Base-by-base conservation (phyloP, 2,329 filamentous ascomycete genomes). In the Pezicula neosporulosa region DNA sequence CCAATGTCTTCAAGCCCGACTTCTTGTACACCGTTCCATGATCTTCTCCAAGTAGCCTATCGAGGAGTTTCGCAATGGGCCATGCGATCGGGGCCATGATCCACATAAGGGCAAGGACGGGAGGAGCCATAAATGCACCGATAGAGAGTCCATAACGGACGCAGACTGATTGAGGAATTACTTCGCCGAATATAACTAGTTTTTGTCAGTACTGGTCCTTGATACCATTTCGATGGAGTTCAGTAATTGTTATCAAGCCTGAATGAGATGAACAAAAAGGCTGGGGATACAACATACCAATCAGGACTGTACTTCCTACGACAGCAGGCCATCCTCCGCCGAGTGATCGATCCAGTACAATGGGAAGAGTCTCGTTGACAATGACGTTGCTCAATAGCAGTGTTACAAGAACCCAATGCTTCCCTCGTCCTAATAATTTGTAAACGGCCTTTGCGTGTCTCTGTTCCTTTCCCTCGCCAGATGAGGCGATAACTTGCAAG, bases 11-110 rank as follows among this genome's bases (percentile, higher is more conserved):
- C 61, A 99, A 74, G 0, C 94, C 94, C 55, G 91, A 93, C 76
- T 97, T 99, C 74, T 97, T 97, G 82, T 99, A 99, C 41, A 93
- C 85, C 1, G 92, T 97, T 48, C 93, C 93, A 67, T 97, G 93
- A 64, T 97, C 93, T 70, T 96, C 89, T 55, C 94, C 94, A 3
- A 99, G 83, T 8, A 97, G 80, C 73, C 83, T 90, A 72, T 99
- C 94, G 63, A 99, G 87, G 18, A 99, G 82, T 72, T 97, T 96
- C 19, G 94, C 94, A 6, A 90, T 95, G 2, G 94, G 94, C 87
- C 90, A 99, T 43, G 93, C 91, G 44, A 97, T 77, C 2, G 92
- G 91, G 9, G 89, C 84, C 75, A 95, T 86, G 55, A 97, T 68
- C 73, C 92, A 97, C 94, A 99, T 99, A 60, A 99, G 81, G 24